Base-by-base conservation (phyloP, 1,284 basidiomycete species). In the Pseudozyma sp. region DNA sequence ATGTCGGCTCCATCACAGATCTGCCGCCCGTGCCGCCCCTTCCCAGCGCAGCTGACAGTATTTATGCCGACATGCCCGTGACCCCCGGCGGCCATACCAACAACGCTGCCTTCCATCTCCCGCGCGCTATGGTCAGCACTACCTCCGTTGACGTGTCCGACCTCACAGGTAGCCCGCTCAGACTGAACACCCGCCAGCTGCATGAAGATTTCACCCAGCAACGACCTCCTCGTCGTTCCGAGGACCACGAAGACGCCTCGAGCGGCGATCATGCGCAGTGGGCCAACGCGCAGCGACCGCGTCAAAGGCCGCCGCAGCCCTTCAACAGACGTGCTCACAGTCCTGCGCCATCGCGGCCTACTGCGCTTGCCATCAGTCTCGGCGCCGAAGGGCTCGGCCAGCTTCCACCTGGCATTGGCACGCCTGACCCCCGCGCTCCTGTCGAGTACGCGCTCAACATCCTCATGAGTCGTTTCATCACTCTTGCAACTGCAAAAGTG, bases 401-500 rank as follows among this genome's bases (percentile, higher is more conserved):
- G 33, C 58, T 79, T 17, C 75, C 80, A 10, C 17, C 60, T 3
- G 77, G 77, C 37, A 68, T 77, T n/a, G 75, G 77, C 19, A 54
- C 59, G 7, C 31, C 64, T 13, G 77, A 78, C 17, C 74, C 78
- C 3, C 60, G 58, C 29, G 67, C 66, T 11, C 80, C 81, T 4
- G 64, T 77, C 40, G 78, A 78, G 17, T 81, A 80, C 40, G 81
- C 81, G 11, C 65, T 82, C 47, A 79, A 81, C 65, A 78, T 82
- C 29, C 74, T 83, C 10, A 73, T 80, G 58, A 74, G 67, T 31
- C 77, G 81, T 1, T 83, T 80, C 63, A 59, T 76, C 54, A 69
- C 71, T 1, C 48, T 79, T 7, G 69, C 81, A 3, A 56, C 57
- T 9, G 64, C 69, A 17, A 79, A 78, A 40, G 54, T 79, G 39